Evolutionary conservation across 257 asterid species (phyloP), one percentile per base, ranked within the genome.

Genomic region (Gentiana straminea): DNA sequence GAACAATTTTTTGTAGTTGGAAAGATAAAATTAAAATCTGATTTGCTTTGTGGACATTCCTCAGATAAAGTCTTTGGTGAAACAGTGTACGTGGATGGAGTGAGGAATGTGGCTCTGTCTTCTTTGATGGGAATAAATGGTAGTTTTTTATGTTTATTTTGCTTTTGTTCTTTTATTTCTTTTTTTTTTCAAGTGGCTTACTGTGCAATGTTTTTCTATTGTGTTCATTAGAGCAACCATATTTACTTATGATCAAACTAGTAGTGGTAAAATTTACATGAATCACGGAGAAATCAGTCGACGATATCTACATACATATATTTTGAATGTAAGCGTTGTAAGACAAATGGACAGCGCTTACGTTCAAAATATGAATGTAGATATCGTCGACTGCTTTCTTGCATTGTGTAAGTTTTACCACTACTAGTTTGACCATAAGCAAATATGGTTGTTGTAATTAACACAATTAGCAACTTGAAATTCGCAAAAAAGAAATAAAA

Each of bases 251-350:
- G 98, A 96, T 35, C 98, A 90, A 72, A 86, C 98, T 12, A 90
- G 98, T 83, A 90, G 98, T 64, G 98, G 98, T 57, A 90, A 90
- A 55, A 90, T 96, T 54, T 90, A 74, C 70, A 90, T 96, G 98
- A 61, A 84, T 90, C 63, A 79, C 89, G 0, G 98, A 86, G 80
- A 82, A 90, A 76, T 95, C 96, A 46, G 95, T 86, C 45, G 70
- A 82, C 66, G 98, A 91, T 79, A 84, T 91, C 51, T 86, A 86
- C 76, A 64, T 59, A 72, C 96, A 90, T 69, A 86, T 90, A 86
- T 90, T 70, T 65, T 82, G 66, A 86, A 85, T 73, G 98, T 86
- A 79, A 84, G 94, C 34, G 24, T 24, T 24, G 24, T 24, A 24
- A 24, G 24, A 24, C 24, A 24, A 0, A 24, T 24, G 24, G 24